These are phyloP conservation scores for Pythium oligandrum DNA, from an alignment of 352 stramenopile genomes.

Conservation along the genomic window DNA sequence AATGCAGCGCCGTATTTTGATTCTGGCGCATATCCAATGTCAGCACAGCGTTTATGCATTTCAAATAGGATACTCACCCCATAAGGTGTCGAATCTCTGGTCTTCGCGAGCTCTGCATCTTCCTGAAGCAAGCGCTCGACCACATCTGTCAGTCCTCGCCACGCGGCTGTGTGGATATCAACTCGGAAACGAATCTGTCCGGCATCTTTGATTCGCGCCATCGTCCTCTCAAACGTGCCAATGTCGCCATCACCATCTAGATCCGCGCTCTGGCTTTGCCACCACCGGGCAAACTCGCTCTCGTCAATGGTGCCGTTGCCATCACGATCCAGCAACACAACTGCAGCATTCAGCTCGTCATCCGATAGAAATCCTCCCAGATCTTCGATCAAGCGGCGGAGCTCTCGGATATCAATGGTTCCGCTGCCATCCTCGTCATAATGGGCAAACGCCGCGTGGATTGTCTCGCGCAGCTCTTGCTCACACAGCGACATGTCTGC, in stretches of 20 bases:
- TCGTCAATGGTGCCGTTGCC: slow-evolving; percentile 46
- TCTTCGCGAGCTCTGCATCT: slow-evolving; percentile 35
- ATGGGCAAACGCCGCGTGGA: slow-evolving; percentile 45
- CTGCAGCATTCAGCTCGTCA: slow-evolving; percentile 24
- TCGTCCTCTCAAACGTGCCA: slow-evolving; percentile 39
- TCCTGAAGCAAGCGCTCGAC: slow-evolving; percentile 36
- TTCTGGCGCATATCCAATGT: slow-evolving; percentile 9
- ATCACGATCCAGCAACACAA: slow-evolving; percentile 40
- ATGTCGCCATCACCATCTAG: slow-evolving; percentile 33
- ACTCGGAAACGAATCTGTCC: slow-evolving; percentile 55
- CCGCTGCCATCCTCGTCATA: slow-evolving; percentile 58
- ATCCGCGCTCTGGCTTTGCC: slow-evolving; percentile 27
- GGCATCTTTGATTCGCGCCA: slow-evolving; percentile 46
- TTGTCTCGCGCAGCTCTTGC: slow-evolving; percentile 46
- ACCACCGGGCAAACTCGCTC: slow-evolving; percentile 60
- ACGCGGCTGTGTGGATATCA: slow-evolving; percentile 63
- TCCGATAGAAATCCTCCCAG: slow-evolving; percentile 52
- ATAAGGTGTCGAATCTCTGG: slow-evolving; percentile 41
- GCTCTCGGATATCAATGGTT: slow-evolving; percentile 42
- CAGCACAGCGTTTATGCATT: not conserved
- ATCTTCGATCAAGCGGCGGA: slow-evolving; percentile 42
- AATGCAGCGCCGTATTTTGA: slow-evolving; percentile 64
- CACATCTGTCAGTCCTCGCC: slow-evolving; percentile 38
- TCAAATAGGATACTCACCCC: slow-evolving; percentile 21
- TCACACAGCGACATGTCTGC: not conserved